These are phyloP conservation scores for Aquanectria penicillioides DNA, from an alignment of 2,329 filamentous ascomycete species.

Conservation along the genomic window DNA sequence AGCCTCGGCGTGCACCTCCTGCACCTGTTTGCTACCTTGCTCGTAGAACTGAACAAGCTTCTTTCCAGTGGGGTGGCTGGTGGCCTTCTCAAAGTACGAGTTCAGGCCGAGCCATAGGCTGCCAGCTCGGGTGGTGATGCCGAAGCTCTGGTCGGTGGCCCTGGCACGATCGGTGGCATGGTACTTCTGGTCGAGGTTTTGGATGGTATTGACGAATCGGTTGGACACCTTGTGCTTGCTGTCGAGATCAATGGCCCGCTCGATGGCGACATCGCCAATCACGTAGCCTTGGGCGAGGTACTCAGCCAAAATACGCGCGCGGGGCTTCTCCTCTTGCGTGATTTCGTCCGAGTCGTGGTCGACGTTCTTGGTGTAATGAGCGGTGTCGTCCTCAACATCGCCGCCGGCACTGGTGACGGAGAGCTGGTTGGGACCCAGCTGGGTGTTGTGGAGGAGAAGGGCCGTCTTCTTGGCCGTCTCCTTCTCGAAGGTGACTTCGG, in stretches of 20 bases:
- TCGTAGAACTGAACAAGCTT: slow-evolving; percentile 90
- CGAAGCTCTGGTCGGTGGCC: slow-evolving; percentile 85
- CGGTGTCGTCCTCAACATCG: slow-evolving; percentile 70
- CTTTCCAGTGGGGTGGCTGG: slow-evolving; percentile 86
- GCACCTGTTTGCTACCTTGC: slow-evolving; percentile 84
- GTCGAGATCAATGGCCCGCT: slow-evolving; percentile 88
- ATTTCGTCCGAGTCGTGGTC: slow-evolving; percentile 75
- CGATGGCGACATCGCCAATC: slow-evolving; percentile 78
- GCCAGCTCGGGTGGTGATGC: slow-evolving; percentile 78
- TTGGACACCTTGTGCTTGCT: slow-evolving; percentile 85
- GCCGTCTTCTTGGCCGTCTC: slow-evolving; percentile 96
- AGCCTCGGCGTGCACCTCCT: slow-evolving; percentile 94
- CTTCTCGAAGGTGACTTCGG: slow-evolving; percentile 97
- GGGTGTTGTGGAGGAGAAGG: slow-evolving; percentile 95
- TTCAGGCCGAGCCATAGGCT: slow-evolving; percentile 71
- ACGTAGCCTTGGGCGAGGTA: slow-evolving; percentile 96
- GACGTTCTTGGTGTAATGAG: slow-evolving; percentile 62
- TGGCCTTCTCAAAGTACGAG: slow-evolving; percentile 95
- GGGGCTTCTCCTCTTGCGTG: slow-evolving; percentile 96
- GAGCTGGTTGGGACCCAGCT: slow-evolving; percentile 89
- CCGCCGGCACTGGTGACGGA: slow-evolving; percentile 74
- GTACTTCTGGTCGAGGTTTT: slow-evolving; percentile 83
- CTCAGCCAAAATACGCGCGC: slow-evolving; percentile 91
- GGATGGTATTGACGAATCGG: slow-evolving; percentile 81
- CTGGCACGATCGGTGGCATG: slow-evolving; percentile 88